Percentiles rank a stretch among this genome's conserved stretches.
Conservation (phyloP, 768 basidiomycete species). For the Termitomyces sp. region DNA sequence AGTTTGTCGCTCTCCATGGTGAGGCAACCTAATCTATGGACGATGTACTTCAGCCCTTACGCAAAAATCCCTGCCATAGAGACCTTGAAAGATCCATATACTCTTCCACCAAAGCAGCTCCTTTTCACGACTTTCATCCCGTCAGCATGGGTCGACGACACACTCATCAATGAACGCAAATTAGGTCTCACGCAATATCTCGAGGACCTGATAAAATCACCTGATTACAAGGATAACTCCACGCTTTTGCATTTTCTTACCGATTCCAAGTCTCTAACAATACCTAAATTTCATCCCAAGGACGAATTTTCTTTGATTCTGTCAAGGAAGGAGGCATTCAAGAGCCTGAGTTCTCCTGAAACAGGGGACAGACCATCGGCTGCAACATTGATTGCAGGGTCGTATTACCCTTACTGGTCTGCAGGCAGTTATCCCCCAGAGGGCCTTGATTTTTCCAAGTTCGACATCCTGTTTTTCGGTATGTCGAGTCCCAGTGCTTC, state of each 20-base stretch:
- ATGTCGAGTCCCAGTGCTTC: slow-evolving; percentile 3
- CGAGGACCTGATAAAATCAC: slow-evolving; percentile 29
- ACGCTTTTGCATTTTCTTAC: slow-evolving; percentile 29
- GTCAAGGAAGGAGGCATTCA: not conserved
- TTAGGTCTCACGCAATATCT: slow-evolving; percentile 40
- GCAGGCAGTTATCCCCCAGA: slow-evolving; percentile 46
- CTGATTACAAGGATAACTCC: slow-evolving; percentile 28
- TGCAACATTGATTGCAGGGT: slow-evolving; percentile 32
- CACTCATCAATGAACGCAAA: slow-evolving; percentile 48
- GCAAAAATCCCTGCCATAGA: not conserved
- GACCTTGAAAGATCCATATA: slow-evolving; percentile 31
- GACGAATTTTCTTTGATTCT: not conserved
- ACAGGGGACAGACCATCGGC: not conserved
- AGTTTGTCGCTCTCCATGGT: slow-evolving; percentile 38
- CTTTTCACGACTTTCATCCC: slow-evolving; percentile 44
- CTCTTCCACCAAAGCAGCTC: slow-evolving; percentile 48
- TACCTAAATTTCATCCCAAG: not conserved
- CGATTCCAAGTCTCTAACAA: not conserved
- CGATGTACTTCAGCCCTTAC: not conserved
- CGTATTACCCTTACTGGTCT: slow-evolving; percentile 52
- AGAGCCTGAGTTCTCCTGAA: not conserved
- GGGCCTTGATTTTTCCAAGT: slow-evolving; percentile 55
- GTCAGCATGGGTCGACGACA: slow-evolving; percentile 48
- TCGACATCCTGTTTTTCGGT: slow-evolving; percentile 68
- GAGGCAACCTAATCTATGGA: not conserved